These are phyloP conservation scores for Candida sp. DNA, from an alignment of 1,139 yeast genomes.

Conservation along the genomic window DNA sequence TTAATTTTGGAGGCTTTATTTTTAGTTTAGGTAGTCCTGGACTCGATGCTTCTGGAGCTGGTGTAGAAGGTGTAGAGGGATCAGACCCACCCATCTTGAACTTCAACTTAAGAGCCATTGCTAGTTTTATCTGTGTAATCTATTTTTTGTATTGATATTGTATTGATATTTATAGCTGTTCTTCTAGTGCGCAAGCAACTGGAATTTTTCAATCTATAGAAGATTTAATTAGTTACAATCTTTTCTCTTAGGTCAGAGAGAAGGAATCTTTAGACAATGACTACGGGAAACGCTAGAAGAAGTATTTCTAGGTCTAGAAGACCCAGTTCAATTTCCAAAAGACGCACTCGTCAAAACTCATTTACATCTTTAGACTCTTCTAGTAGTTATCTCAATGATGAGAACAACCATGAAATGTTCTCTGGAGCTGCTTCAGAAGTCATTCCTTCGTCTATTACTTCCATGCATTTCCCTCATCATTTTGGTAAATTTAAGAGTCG, in stretches of 20 bases:
- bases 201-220: not conserved
- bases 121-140: not conserved
- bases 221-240: not conserved
- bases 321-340: slow-evolving; percentile 26
- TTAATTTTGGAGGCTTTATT: slow-evolving; percentile 21
- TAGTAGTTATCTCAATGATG: slow-evolving; percentile 32
- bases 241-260: not conserved
- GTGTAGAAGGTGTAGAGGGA: slow-evolving; percentile 3
- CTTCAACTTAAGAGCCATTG: slow-evolving; percentile 22
- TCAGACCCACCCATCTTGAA: slow-evolving; percentile 18
- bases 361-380: slow-evolving; percentile 36
- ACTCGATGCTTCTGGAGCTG: slow-evolving; percentile 6
- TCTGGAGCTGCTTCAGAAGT: slow-evolving; percentile 90
- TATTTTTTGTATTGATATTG: too few species aligned
- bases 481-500: slow-evolving; percentile 31
- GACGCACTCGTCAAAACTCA: slow-evolving; percentile 32
- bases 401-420: slow-evolving; percentile 66
- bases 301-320: slow-evolving; percentile 11
- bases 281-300: slow-evolving; percentile 5
- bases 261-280: not conserved
- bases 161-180: too few species aligned
- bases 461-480: slow-evolving; percentile 75
- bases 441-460: slow-evolving; percentile 85
- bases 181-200: not conserved
- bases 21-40: slow-evolving; percentile 21